Evolutionary conservation across 2,329 filamentous ascomycete genomes (phyloP), one percentile per base, ranked within the genome.

Genomic region (Leptosphaerulina australis): DNA sequence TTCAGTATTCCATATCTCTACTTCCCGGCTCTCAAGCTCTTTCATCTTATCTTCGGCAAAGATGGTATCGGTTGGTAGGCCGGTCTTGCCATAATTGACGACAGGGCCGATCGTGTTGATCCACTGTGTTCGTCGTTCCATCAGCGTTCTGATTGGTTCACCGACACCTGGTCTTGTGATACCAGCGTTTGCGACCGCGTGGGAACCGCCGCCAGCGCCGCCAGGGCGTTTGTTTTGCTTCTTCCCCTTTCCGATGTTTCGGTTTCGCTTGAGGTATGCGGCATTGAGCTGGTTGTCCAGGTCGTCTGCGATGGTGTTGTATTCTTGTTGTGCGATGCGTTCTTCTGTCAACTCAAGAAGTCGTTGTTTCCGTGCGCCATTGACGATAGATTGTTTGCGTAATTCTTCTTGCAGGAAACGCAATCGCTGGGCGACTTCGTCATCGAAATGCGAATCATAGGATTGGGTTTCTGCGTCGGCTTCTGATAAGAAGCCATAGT

Each of bases 311-410:
- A 99, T 99, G 47, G 91, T 97, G 71, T 88, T 88, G 77, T 96
- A 99, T 71, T 99, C 94, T 69, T 99, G 94, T 75, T 94, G 87
- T 0, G 94, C 94, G 84, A 99, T 93, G 59, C 91, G 87, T 70
- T 96, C 92, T 63, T 91, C 88, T 6, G 94, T 90, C 21, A 97
- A 81, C 28, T 97, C 92, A 1, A 90, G 85, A 9, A 99, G 80
- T 2, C 92, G 85, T 5, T 90, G 82, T 74, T 97, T 97, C 56
- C 91, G 88, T 4, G 93, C 91, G 29, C 92, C 93, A 71, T 99
- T 99, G 72, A 89, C 79, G 47, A 96, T 84, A 71, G 89, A 88
- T 69, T 94, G 88, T 51, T 91, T 86, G 59, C 90, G 88, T 2
- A 99, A 82, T 41, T 90, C 87, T 43, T 83, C 80, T 68, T 99